Evolutionary conservation across 495 filamentous ascomycete species (phyloP).

Genomic region (Aspergillus leporis): DNA sequence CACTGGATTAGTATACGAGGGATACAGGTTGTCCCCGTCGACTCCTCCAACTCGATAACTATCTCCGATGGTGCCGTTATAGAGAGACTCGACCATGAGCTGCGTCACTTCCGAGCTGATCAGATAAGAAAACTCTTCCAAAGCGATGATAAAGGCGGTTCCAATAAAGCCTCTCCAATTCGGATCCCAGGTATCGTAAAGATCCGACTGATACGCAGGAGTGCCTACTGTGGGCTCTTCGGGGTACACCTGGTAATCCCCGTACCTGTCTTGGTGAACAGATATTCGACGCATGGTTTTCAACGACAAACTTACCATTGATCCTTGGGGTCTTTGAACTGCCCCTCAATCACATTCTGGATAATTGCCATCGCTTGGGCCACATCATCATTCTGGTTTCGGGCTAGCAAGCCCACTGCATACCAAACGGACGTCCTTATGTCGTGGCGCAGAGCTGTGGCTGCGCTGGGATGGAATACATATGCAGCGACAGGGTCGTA

Average conservation of each 20-base stretch:
- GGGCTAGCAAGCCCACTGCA: conserved; percentile 37
- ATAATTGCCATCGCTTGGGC: conserved; percentile 37
- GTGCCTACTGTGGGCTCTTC: conserved; percentile 40
- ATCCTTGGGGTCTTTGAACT: conserved; percentile 34
- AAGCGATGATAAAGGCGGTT: conserved; percentile 37
- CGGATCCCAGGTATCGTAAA: conserved; percentile 43
- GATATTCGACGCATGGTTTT: not conserved
- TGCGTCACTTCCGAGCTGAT: conserved; percentile 26
- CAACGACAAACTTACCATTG: conserved; percentile 27
- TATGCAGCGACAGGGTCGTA: conserved; percentile 16
- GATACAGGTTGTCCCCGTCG: conserved; percentile 45
- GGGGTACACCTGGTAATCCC: conserved; percentile 40
- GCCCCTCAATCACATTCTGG: conserved; percentile 38
- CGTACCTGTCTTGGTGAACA: conserved; percentile 26
- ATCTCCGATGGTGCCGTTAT: conserved; percentile 40
- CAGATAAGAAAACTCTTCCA: conserved; percentile 39
- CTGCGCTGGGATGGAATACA: conserved; percentile 26
- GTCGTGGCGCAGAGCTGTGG: conserved; percentile 30
- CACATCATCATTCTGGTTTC: conserved; percentile 38
- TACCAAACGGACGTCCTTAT: conserved; percentile 42
- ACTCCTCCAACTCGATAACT: conserved; percentile 44
- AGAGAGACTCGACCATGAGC: conserved; percentile 33
- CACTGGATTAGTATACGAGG: conserved; percentile 39
- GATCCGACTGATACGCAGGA: conserved; percentile 30
- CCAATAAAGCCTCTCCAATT: conserved; percentile 47